Evolutionary conservation across 164 flowering plant genomes (phyloP), one percentile per base, ranked within the genome.

Genomic region (Litsea cubeba): DNA sequence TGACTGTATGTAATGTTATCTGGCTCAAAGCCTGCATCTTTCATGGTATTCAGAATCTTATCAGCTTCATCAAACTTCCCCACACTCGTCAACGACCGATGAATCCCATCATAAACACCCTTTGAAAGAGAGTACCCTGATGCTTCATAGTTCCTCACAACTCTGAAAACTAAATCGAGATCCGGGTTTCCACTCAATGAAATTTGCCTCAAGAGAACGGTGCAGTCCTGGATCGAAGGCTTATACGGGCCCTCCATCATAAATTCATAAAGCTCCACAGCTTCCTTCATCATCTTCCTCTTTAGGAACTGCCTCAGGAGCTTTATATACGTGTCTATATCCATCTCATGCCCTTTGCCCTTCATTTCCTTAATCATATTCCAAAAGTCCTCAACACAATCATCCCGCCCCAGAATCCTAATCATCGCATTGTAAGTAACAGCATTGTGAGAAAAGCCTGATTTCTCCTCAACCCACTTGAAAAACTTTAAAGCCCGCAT

Each of bases 211-310:
- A 96, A 79, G 71, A 94, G 89, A 30, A 82, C 8, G 67, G 46
- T 66, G 73, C 97, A 90, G 50, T 91, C 88, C 62, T 83, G 85
- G 49, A 62, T 68, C 2, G 91, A 84, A 49, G 95, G 97, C 80
- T 85, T 88, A 75, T 82, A 92, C 0, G 88, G 94, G 12, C 97
- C 87, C 81, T 89, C 94, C 94, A 92, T 90, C 99, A 96, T 94
- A 72, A 86, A 74, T 83, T 94, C 97, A 74, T 88, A 92, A 67
- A 96, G 90, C 84, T 87, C 87, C 54, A 94, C 95, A 0, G 92
- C 90, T 72, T 92, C 98, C 62, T 85, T 88, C 81, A 90, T 71
- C 94, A 87, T 85, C 77, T 81, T 90, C 68, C 15, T 72, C 83
- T 87, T 92, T 72, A 84, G 90, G 51, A 94, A 85, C 72, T 81